phyloP scores from a whole-genome alignment of 345 rosid genomes.

The Alliaria petiolata region DNA sequence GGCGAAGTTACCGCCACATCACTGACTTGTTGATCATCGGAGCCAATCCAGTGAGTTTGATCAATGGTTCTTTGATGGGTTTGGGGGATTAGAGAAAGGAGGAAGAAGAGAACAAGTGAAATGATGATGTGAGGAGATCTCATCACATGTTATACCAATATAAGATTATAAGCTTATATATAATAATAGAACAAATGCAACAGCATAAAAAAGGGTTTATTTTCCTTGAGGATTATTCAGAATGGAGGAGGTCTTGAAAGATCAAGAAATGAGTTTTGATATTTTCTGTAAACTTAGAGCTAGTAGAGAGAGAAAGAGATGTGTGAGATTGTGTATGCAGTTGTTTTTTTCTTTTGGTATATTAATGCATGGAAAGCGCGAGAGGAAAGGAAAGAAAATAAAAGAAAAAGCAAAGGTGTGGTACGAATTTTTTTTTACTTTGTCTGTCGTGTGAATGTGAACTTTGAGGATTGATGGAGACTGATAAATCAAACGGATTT shows the following conservation, averaged over 20 bases:
- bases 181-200: neutral
- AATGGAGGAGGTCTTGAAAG: neutral
- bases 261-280: conserved; percentile 13
- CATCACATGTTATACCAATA: conserved; percentile 27
- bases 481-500: conserved; percentile 3
- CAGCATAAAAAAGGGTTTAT: neutral
- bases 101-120: conserved; percentile 17
- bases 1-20: conserved; percentile 9
- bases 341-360: neutral
- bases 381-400: neutral
- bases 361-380: conserved; percentile 28
- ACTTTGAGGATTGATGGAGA: conserved; percentile 31
- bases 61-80: conserved; percentile 24
- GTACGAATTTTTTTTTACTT: conserved; percentile 30
- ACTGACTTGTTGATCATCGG: conserved; percentile 5
- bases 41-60: conserved; percentile 12
- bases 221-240: neutral
- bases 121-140: conserved; percentile 30
- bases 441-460: conserved; percentile 25
- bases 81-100: conserved; percentile 20
- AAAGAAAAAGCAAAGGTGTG: conserved; percentile 29
- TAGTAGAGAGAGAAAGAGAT: conserved; percentile 3
- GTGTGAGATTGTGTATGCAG: neutral
- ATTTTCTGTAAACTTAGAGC: neutral
- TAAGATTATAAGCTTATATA: neutral